Conservation (phyloP, 1,139 yeast species). For the Pneumocystis oryctolagi region DNA sequence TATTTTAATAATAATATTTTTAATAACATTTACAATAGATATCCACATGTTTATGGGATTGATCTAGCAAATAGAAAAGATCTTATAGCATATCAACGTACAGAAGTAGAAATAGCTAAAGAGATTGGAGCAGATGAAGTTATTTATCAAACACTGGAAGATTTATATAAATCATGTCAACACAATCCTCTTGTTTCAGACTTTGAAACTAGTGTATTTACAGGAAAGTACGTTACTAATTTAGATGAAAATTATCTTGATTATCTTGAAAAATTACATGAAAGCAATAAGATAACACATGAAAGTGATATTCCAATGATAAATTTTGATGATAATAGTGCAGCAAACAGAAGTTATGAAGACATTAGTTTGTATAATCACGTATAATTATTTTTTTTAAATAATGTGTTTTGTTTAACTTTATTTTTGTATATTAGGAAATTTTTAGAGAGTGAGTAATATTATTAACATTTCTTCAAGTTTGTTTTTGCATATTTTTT, state of each 20-base stretch:
- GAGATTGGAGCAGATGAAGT: constrained; percentile 88
- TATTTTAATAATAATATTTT: neutral
- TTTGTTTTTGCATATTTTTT: neutral
- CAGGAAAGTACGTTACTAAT: constrained; percentile 86
- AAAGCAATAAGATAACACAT: constrained; percentile 35
- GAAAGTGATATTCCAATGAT: neutral
- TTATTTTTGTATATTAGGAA: neutral
- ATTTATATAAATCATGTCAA: constrained; percentile 62
- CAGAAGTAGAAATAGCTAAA: constrained; percentile 56
- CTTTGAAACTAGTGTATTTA: constrained; percentile 95
- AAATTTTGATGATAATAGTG: neutral
- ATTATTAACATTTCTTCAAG: neutral
- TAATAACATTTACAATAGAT: constrained; percentile 26
- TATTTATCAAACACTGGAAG: constrained; percentile 72
- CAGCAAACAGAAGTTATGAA: neutral
- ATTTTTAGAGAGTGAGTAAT: neutral
- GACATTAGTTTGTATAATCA: neutral
- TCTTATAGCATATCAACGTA: constrained; percentile 69
- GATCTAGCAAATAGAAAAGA: constrained; percentile 94
- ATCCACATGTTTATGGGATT: constrained; percentile 90
- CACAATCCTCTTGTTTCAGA: constrained; percentile 34
- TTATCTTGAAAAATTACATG: constrained; percentile 72
- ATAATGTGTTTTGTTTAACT: neutral
- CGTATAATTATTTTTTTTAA: neutral
- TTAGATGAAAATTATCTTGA: constrained; percentile 67